Evolutionary conservation across 2,329 filamentous ascomycete genomes (phyloP).

Genomic region (Blastomyces parvus): DNA sequence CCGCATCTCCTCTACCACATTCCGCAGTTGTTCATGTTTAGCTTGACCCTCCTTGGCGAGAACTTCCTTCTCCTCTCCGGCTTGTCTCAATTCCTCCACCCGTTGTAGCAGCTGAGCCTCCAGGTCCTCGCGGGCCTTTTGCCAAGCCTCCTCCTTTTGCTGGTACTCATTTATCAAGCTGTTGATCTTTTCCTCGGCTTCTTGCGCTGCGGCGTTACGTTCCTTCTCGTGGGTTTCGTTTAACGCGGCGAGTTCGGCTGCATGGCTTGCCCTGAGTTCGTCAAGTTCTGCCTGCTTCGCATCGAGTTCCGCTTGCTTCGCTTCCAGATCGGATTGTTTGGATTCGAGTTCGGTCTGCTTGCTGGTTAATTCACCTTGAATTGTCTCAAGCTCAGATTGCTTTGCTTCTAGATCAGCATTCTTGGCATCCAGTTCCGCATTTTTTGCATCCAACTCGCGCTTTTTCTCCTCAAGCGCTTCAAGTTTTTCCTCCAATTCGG

Average conservation of each 20-base stretch:
- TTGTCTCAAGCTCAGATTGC: constrained; percentile 16
- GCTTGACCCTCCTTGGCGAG: constrained; percentile 32
- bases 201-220: constrained; percentile 15
- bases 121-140: constrained; percentile 24
- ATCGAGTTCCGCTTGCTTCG: constrained; percentile 19
- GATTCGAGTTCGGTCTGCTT: constrained; percentile 14
- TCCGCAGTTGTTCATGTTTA: constrained; percentile 39
- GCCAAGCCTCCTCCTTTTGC: constrained; percentile 28
- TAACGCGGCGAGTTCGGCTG: constrained; percentile 15
- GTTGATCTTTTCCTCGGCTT: constrained; percentile 22
- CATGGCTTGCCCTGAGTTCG: constrained; percentile 22
- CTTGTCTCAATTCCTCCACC: constrained; percentile 36
- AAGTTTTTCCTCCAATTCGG: constrained; percentile 20
- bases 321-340: constrained; percentile 14
- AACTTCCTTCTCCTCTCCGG: constrained; percentile 27
- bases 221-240: constrained; percentile 15
- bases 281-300: constrained; percentile 26
- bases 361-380: constrained; percentile 10
- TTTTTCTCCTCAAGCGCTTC: constrained; percentile 26
- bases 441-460: constrained; percentile 21
- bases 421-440: constrained; percentile 19
- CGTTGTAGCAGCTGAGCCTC: constrained; percentile 32
- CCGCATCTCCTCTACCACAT: constrained; percentile 34
- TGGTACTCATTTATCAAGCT: constrained; percentile 22
- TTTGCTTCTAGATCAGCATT: constrained; percentile 19